These are phyloP conservation scores for Termitomyces sp. DNA, from an alignment of 768 basidiomycete species.

Conservation along the genomic window DNA sequence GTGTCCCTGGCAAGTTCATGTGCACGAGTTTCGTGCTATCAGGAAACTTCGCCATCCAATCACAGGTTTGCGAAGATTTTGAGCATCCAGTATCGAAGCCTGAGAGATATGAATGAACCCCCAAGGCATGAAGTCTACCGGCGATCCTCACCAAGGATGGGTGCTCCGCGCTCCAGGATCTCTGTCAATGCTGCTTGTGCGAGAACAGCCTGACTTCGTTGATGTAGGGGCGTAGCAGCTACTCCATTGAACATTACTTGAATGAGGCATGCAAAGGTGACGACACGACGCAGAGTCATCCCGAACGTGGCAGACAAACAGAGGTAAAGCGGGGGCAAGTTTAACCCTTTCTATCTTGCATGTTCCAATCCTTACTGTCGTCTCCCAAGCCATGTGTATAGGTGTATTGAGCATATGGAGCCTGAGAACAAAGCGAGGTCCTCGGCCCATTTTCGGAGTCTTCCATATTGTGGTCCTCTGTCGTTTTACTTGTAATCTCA, in stretches of 20 bases:
- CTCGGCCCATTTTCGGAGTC: no score
- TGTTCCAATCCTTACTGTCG: background rate
- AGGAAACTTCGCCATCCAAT: constrained; percentile 41
- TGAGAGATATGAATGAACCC: constrained; percentile 9
- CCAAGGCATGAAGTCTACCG: background rate
- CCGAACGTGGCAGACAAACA: background rate
- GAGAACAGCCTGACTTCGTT: constrained; percentile 9
- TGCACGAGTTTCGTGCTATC: constrained; percentile 38
- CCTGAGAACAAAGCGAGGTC: background rate
- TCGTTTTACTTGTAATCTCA: background rate
- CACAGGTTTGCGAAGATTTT: constrained; percentile 26
- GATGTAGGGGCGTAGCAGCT: background rate
- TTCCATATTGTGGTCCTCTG: no score
- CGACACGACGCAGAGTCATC: background rate
- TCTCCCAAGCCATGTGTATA: background rate
- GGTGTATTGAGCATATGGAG: background rate
- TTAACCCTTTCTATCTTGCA: background rate
- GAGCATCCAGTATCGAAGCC: constrained; percentile 31
- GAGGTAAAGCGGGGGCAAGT: background rate
- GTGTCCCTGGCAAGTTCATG: constrained; percentile 50
- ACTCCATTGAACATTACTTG: background rate
- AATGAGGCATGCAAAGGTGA: background rate
- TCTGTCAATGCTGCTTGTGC: constrained; percentile 22
- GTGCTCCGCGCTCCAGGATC: constrained; percentile 24
- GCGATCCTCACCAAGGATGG: constrained; percentile 22